These are phyloP conservation scores for Trypanosoma conorhini DNA, from an alignment of 208 protist genomes.

Conservation along the genomic window DNA sequence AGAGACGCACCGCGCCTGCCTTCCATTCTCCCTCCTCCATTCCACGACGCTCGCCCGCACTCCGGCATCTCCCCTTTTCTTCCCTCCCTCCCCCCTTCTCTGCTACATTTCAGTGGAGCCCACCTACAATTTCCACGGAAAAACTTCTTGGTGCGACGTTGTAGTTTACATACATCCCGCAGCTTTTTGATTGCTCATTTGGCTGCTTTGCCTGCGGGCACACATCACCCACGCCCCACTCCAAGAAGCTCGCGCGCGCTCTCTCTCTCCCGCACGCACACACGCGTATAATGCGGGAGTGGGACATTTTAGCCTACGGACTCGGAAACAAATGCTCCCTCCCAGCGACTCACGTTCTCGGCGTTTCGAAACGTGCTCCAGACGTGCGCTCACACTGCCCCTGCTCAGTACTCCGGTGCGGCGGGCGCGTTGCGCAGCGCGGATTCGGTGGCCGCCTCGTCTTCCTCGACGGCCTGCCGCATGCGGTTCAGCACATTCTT, in stretches of 20 bases:
- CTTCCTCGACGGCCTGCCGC: slow-evolving; percentile 57
- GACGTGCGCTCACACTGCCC: neutral
- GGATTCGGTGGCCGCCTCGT: slow-evolving; percentile 53
- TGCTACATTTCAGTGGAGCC: neutral
- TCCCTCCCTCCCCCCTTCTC: slow-evolving; percentile 2
- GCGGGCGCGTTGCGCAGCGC: slow-evolving; percentile 29
- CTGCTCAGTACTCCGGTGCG: neutral
- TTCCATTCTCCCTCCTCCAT: neutral
- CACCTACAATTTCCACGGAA: neutral
- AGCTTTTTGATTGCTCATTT: no score
- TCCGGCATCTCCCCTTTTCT: neutral
- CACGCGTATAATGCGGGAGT: no score
- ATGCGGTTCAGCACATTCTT: slow-evolving; percentile 58
- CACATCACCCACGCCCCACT: no score
- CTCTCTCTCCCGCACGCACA: neutral
- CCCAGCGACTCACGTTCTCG: neutral
- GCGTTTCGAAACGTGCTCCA: neutral
- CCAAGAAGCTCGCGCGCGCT: no score
- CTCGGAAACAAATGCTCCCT: neutral
- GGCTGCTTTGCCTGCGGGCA: no score
- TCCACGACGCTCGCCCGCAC: neutral
- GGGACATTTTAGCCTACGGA: neutral
- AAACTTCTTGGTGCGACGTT: neutral
- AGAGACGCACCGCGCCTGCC: no score
- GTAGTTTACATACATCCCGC: slow-evolving; percentile 10